Base-by-base conservation (phyloP, 768 basidiomycete species). In the Cystofilobasidium bisporidii region DNA sequence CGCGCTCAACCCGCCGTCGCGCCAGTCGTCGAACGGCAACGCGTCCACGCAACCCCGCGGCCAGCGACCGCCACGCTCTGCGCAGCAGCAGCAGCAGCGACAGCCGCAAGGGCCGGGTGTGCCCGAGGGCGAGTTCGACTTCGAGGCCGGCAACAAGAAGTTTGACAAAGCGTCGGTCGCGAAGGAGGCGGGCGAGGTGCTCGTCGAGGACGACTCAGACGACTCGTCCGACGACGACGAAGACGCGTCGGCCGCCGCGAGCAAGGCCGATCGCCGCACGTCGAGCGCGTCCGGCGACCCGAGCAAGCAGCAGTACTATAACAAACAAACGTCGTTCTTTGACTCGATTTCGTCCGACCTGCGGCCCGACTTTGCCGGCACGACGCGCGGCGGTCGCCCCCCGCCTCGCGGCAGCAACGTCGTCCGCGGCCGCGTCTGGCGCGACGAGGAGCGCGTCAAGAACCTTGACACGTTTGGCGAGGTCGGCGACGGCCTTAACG, bases 61-160 rank as follows among this genome's bases (percentile, higher is more conserved):
- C 24, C 63, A 64, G 43, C 57, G 55, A 8, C 56, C 62, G 40
- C 67, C 63, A 18, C 63, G 63, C 43, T 22, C 53, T 12, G 15
- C 62, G 12, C 61, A 63, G n/a, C 65, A 50, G 36, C 30, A 30
- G 43, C 26, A 48, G 61, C 24, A 26, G 43, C 26, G 28, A 5
- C 43, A 5, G 43, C 43, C 43, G 43, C 17, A 17, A 22, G 17
- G 43, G 3, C 43, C 43, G 5, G 17, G 78, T 40, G 86, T 91
- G 0, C 89, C 89, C 0, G 75, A 80, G 0, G 85, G 84, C 0
- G 89, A 91, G 75, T 91, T 91, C 74, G 89, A 91, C 78, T 92
- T 91, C 75, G 79, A 83, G 75, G 81, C 81, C 65, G 83, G 83
- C 64, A 92, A 91, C 71, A 86, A 86, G 3, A 84, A 84, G 62